Evolutionary conservation across 1,139 yeast species (phyloP).

Genomic region (Saccharomyces hybrid): DNA sequence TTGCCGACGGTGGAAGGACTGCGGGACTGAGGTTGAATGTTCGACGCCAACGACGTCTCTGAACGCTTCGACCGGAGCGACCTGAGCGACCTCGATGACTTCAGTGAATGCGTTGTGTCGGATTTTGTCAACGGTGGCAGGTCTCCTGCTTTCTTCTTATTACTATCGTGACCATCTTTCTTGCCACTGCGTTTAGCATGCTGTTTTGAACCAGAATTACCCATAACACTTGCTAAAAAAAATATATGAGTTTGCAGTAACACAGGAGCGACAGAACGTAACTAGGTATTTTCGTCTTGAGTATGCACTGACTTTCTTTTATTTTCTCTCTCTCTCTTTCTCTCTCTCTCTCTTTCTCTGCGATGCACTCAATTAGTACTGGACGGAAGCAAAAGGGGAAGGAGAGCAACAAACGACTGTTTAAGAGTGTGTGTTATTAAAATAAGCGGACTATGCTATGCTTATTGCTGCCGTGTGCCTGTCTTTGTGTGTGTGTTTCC

Average conservation of each 20-base stretch:
- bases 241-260: background rate
- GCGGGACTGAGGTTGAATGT: background rate
- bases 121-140: conserved; percentile 43
- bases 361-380: background rate
- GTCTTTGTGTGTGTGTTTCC: background rate
- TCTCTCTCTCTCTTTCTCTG: background rate
- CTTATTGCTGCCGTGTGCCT: background rate
- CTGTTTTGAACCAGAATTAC: conserved; percentile 29
- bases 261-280: background rate
- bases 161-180: conserved; percentile 11
- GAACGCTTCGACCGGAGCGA: conserved; percentile 37
- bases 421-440: background rate
- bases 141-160: conserved; percentile 27
- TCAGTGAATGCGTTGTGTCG: conserved; percentile 47
- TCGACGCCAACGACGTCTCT: conserved; percentile 15
- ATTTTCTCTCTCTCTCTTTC: background rate
- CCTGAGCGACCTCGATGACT: conserved; percentile 44
- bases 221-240: conserved; percentile 16
- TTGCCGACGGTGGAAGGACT: background rate
- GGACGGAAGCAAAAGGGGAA: background rate
- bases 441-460: background rate
- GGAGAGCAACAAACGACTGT: background rate
- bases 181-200: conserved; percentile 13
- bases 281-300: background rate
- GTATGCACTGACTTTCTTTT: background rate